phyloP scores from a whole-genome alignment of 495 filamentous ascomycete species.

The Neurospora sp. region DNA sequence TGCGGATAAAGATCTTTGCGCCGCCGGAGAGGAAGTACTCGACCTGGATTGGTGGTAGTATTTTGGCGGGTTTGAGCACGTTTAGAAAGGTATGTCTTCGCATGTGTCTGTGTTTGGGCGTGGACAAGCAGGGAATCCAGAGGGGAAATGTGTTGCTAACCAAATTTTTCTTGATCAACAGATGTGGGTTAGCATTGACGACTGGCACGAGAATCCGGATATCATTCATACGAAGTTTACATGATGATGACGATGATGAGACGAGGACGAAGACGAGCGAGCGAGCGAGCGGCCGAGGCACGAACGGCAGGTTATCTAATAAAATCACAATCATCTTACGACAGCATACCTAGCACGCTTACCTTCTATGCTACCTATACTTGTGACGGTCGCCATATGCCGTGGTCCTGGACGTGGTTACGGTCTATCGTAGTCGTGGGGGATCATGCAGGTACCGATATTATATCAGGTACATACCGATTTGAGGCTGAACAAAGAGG shows the following conservation, averaged over 20 bases:
- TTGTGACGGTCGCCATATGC: no score
- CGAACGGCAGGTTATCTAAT: not conserved
- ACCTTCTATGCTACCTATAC: no score
- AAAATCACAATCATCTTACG: not conserved
- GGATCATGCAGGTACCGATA: no score
- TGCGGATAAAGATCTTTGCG: slow-evolving; percentile 98
- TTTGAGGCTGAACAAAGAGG: not conserved
- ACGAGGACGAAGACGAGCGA: not conserved
- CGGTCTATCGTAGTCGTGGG: no score
- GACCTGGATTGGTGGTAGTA: slow-evolving; percentile 97
- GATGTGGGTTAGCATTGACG: slow-evolving; percentile 99
- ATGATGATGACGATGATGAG: slow-evolving; percentile 25
- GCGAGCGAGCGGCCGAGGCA: not conserved
- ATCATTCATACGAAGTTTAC: slow-evolving; percentile 97
- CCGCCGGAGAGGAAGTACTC: slow-evolving; percentile 96
- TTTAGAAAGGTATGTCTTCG: slow-evolving; percentile 76
- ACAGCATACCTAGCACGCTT: no score
- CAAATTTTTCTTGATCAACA: slow-evolving; percentile 22
- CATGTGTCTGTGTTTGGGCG: slow-evolving; percentile 6
- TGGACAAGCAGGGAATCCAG: not conserved
- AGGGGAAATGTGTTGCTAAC: slow-evolving; percentile 3
- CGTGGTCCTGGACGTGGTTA: no score
- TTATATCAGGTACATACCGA: no score
- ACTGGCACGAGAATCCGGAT: slow-evolving; percentile 99
- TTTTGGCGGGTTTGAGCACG: slow-evolving; percentile 91